phyloP scores from a whole-genome alignment of 2,329 filamentous ascomycete genomes.

The Colletotrichum magnum region DNA sequence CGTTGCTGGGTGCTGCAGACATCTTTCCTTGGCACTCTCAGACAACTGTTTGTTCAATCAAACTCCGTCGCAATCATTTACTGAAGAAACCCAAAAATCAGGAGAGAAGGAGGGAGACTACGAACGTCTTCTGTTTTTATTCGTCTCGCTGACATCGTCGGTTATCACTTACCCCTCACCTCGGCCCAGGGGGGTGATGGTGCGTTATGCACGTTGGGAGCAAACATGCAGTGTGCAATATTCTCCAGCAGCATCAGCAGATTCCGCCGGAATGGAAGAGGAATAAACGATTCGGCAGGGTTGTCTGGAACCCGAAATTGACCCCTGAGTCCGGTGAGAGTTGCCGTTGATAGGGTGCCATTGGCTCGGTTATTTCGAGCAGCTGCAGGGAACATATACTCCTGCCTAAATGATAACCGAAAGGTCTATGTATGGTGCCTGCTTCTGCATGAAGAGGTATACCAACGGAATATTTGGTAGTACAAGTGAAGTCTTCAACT shows the following conservation, averaged over 20 bases:
- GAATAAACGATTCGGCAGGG: background rate
- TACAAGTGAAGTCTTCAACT: too few species aligned
- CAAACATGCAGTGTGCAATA: too few species aligned
- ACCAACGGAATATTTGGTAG: too few species aligned
- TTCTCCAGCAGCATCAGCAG: too few species aligned
- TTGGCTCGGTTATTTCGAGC: background rate
- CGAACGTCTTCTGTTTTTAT: background rate
- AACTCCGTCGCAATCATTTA: too few species aligned
- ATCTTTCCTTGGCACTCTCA: too few species aligned
- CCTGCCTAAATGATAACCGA: background rate
- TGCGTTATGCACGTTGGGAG: background rate
- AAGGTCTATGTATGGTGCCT: too few species aligned
- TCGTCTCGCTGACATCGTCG: background rate
- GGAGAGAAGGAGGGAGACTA: too few species aligned
- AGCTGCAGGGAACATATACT: background rate
- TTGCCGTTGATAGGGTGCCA: background rate
- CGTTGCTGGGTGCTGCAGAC: too few species aligned
- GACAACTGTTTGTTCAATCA: too few species aligned
- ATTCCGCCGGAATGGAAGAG: background rate
- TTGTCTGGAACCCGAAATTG: background rate
- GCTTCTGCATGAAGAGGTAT: too few species aligned
- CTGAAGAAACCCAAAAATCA: too few species aligned
- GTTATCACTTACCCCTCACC: background rate
- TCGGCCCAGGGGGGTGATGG: background rate
- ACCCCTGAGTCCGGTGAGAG: background rate